These are phyloP conservation scores for Astragalus glycyphyllos DNA, from an alignment of 306 rosid species.

Conservation along the genomic window DNA sequence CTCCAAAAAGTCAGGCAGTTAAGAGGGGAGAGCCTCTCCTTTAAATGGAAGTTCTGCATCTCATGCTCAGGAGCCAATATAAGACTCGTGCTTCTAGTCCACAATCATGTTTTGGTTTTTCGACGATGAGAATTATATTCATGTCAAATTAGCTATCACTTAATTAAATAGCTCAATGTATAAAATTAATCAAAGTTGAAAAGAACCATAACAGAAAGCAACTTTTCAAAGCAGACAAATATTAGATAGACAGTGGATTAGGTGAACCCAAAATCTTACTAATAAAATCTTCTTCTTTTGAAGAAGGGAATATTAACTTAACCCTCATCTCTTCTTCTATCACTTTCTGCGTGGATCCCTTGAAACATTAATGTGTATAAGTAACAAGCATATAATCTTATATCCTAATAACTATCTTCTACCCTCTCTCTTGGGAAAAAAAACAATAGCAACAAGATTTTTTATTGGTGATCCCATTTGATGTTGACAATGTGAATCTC, in stretches of 20 bases:
- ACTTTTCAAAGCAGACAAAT: conserved; percentile 29
- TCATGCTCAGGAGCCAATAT: neutral
- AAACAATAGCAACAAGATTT: conserved; percentile 26
- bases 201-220: conserved; percentile 5
- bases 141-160: conserved; percentile 23
- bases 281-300: conserved; percentile 65
- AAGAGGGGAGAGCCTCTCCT: conserved; percentile 31
- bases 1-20: no score
- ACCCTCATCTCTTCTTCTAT: no score
- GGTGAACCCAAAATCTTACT: conserved; percentile 59
- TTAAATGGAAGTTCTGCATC: conserved; percentile 26
- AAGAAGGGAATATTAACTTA: conserved; percentile 70
- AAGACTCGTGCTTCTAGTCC: conserved; percentile 28
- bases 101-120: conserved; percentile 18
- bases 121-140: conserved; percentile 5
- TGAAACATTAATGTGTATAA: no score
- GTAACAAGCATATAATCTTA: no score
- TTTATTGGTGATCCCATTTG: neutral
- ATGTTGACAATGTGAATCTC: conserved; percentile 22
- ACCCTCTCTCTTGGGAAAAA: conserved; percentile 29
- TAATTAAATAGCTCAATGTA: conserved; percentile 25
- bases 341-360: no score
- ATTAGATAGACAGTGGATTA: conserved; percentile 6
- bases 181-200: conserved; percentile 29
- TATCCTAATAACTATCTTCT: conserved; percentile 43